phyloP scores from a whole-genome alignment of 176 grass and related monocot genomes.

The Puya raimondii region DNA sequence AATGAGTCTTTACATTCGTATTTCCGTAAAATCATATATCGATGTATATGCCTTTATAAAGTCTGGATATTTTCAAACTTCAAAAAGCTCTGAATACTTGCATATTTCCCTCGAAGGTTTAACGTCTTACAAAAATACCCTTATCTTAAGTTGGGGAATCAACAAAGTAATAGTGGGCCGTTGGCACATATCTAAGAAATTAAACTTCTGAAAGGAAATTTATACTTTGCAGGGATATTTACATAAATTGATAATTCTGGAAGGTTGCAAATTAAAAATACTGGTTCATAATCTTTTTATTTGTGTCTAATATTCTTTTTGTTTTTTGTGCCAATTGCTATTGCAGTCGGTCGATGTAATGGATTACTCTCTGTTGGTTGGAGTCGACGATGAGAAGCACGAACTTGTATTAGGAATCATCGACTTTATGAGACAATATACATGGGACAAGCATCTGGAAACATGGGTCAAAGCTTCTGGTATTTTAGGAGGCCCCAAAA shows the following conservation, averaged over 20 bases:
- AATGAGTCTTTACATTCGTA: not conserved
- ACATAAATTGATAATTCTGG: too few species aligned
- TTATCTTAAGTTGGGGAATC: too few species aligned
- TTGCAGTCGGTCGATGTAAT: constrained; percentile 92
- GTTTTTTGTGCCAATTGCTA: constrained; percentile 23
- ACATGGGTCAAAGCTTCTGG: constrained; percentile 98
- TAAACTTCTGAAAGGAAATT: too few species aligned
- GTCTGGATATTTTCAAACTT: too few species aligned
- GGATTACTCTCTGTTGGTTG: constrained; percentile 94
- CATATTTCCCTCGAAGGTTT: too few species aligned
- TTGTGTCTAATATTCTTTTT: constrained; percentile 2
- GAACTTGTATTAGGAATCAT: constrained; percentile 91
- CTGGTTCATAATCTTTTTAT: not conserved
- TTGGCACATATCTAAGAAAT: too few species aligned
- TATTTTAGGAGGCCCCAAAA: constrained; percentile 88
- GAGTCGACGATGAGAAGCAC: constrained; percentile 79
- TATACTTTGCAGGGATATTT: too few species aligned
- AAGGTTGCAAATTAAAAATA: not conserved
- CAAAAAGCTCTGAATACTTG: too few species aligned
- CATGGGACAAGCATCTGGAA: constrained; percentile 94
- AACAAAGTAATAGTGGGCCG: too few species aligned
- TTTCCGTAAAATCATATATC: not conserved
- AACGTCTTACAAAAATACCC: too few species aligned
- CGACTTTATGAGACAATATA: constrained; percentile 98
- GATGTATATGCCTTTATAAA: not conserved